A percentile compares a stretch with the other conserved stretches of the same genome.
These are phyloP conservation scores for Elongisporangium senticosum DNA, from an alignment of 352 stramenopile species.

Conservation along the genomic window DNA sequence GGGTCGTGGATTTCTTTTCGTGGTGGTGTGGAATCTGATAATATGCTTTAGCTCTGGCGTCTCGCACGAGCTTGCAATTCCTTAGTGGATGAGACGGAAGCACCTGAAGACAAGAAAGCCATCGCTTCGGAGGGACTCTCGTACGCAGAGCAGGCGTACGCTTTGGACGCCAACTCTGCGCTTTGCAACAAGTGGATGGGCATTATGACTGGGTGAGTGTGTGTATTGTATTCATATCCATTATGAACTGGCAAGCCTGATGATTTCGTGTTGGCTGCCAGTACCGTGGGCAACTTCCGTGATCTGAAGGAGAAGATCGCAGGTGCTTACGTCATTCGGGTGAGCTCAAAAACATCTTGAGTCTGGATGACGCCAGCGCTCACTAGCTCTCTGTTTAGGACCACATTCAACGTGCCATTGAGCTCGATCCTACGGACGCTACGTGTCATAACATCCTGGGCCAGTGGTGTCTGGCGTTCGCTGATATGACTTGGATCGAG, in stretches of 20 bases:
- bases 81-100: slow-evolving; percentile 35
- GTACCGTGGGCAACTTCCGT: slow-evolving; percentile 51
- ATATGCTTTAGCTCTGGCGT: slow-evolving; percentile 44
- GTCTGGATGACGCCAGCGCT: background rate
- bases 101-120: slow-evolving; percentile 44
- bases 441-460: slow-evolving; percentile 67
- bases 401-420: slow-evolving; percentile 62
- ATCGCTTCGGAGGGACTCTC: slow-evolving; percentile 48
- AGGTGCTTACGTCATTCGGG: slow-evolving; percentile 59
- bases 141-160: slow-evolving; percentile 49
- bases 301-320: slow-evolving; percentile 70
- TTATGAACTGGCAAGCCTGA: background rate
- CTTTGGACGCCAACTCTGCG: slow-evolving; percentile 33
- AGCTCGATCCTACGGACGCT: slow-evolving; percentile 54
- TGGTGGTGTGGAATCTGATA: background rate
- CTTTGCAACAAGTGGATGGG: slow-evolving; percentile 72
- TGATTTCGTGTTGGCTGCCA: slow-evolving; percentile 4
- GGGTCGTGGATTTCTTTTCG: background rate
- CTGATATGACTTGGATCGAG: slow-evolving; percentile 75
- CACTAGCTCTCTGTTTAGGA: slow-evolving; percentile 21
- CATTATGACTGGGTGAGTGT: slow-evolving; percentile 48
- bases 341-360: slow-evolving; percentile 7
- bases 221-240: background rate
- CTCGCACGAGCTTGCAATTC: slow-evolving; percentile 57
- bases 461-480: slow-evolving; percentile 75